Percentiles rank a stretch among this genome's conserved stretches.
phyloP scores from a whole-genome alignment of 2,329 filamentous ascomycete genomes.

The Leptographium flavum region DNA sequence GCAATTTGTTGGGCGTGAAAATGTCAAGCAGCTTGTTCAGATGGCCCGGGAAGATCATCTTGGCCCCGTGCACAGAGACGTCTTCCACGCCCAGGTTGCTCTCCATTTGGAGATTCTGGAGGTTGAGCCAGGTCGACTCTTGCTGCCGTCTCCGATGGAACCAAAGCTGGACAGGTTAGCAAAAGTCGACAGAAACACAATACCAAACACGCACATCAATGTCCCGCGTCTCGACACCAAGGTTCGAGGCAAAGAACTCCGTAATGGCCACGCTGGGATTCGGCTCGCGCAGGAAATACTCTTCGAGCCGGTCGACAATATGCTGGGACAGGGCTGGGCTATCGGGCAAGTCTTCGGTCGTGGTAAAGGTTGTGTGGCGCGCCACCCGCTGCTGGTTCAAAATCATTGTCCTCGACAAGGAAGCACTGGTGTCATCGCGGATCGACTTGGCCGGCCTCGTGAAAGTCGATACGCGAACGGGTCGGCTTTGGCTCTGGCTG shows the following conservation, averaged over 20 bases:
- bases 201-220: constrained; percentile 20
- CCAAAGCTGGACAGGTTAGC: constrained; percentile 22
- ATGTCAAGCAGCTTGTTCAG: constrained; percentile 36
- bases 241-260: constrained; percentile 38
- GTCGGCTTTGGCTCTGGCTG: neutral
- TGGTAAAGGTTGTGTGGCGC: constrained; percentile 23
- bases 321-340: constrained; percentile 32
- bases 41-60: constrained; percentile 37
- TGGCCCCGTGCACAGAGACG: constrained; percentile 16
- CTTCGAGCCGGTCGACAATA: constrained; percentile 34
- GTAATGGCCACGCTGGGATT: constrained; percentile 34
- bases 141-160: constrained; percentile 38
- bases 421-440: neutral
- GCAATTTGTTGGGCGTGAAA: constrained; percentile 27
- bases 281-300: constrained; percentile 34
- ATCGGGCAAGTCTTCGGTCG: constrained; percentile 22
- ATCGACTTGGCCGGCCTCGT: neutral
- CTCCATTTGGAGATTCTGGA: constrained; percentile 29
- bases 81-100: constrained; percentile 15
- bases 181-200: neutral
- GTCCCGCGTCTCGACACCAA: constrained; percentile 35
- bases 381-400: constrained; percentile 29
- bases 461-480: no score
- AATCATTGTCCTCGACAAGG: constrained; percentile 21
- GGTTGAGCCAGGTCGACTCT: constrained; percentile 28